Percentiles rank a stretch among this genome's conserved stretches.
These are phyloP conservation scores for Xylaria palmicola DNA, from an alignment of 495 filamentous ascomycete genomes.

Conservation along the genomic window DNA sequence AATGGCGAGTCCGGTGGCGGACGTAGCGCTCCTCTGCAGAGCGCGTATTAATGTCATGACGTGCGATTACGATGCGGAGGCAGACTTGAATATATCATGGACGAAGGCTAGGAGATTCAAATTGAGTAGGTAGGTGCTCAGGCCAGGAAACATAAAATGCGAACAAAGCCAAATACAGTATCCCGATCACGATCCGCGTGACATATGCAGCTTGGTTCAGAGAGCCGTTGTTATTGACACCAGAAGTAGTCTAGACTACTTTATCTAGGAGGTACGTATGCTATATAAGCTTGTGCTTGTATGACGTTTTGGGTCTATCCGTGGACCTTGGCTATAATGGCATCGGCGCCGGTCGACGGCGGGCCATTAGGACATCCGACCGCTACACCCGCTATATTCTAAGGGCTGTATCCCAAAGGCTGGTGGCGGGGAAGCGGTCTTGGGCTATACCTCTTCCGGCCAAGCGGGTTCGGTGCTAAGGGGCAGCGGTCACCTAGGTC, in stretches of 20 bases:
- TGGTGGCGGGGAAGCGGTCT: background rate
- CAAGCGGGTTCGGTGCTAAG: background rate
- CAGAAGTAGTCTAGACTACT: too few species aligned
- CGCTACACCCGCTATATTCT: too few species aligned
- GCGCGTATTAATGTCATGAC: constrained; percentile 23
- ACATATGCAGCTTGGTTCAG: too few species aligned
- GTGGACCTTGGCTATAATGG: background rate
- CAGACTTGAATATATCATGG: background rate
- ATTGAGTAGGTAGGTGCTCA: background rate
- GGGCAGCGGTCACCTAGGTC: background rate
- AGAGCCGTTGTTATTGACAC: too few species aligned
- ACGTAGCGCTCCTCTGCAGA: constrained; percentile 37
- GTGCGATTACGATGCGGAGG: background rate
- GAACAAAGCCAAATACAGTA: too few species aligned
- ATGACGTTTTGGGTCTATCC: background rate
- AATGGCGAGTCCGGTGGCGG: constrained; percentile 28
- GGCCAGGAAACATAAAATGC: too few species aligned
- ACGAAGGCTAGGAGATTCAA: too few species aligned
- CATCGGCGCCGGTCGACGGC: background rate
- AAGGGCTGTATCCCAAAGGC: too few species aligned
- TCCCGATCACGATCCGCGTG: too few species aligned
- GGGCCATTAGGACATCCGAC: too few species aligned
- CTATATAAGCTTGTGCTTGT: background rate
- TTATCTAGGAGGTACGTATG: too few species aligned
- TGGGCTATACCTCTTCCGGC: background rate